phyloP scores from a whole-genome alignment of 805 yeast species.

The Yarrowia bubula region DNA sequence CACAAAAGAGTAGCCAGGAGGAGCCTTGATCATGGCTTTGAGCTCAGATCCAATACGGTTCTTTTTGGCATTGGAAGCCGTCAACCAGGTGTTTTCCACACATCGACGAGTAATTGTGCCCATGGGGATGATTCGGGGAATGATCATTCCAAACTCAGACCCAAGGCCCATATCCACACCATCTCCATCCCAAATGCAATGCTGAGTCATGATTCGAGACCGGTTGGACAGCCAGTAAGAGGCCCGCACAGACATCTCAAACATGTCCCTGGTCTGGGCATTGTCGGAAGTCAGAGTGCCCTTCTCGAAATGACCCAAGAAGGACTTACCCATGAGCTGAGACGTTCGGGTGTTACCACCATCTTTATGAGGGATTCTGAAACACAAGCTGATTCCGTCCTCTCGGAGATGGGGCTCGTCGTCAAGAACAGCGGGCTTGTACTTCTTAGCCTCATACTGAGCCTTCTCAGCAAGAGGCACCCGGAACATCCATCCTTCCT shows the following conservation, averaged over 20 bases:
- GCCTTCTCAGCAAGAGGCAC: constrained; percentile 44
- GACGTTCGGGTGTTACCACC: constrained; percentile 76
- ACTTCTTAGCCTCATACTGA: constrained; percentile 39
- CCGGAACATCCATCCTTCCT: constrained; percentile 85
- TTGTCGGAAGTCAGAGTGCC: constrained; percentile 70
- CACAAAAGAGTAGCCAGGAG: constrained; percentile 83
- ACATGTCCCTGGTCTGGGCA: constrained; percentile 70
- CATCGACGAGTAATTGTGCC: constrained; percentile 97
- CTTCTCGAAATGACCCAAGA: constrained; percentile 66
- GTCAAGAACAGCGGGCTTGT: constrained; percentile 28
- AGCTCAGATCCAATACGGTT: constrained; percentile 89
- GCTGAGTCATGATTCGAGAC: constrained; percentile 77
- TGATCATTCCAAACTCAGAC: constrained; percentile 60
- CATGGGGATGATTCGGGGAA: constrained; percentile 86
- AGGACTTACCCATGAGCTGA: constrained; percentile 72
- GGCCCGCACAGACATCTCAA: constrained; percentile 72
- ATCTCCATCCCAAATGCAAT: constrained; percentile 59
- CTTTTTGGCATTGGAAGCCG: constrained; percentile 91
- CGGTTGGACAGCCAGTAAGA: constrained; percentile 94
- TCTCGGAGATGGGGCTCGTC: constrained; percentile 35
- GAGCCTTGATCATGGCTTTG: constrained; percentile 82
- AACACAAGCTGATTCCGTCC: constrained; percentile 41
- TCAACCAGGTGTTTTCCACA: constrained; percentile 95
- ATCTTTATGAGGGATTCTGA: constrained; percentile 85
- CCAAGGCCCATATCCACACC: neutral